Base-by-base conservation (phyloP, 2,329 filamentous ascomycete species). In the Periconia sp. region DNA sequence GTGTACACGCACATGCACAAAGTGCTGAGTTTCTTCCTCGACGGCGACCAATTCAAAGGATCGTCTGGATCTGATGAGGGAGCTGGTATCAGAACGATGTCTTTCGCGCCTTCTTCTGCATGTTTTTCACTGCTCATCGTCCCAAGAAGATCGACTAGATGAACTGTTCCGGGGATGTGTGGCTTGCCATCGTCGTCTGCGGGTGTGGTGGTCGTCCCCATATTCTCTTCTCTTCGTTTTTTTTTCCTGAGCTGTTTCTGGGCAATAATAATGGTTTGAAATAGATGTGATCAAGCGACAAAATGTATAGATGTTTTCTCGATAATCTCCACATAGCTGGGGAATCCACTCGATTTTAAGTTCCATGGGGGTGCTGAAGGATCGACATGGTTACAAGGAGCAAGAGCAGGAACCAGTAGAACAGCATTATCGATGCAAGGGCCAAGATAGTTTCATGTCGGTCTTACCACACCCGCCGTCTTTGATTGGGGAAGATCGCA, bases 1-100 rank as follows among this genome's bases (percentile, higher is more conserved):
- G 76, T 77, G 58, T 81, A 82, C n/a, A 79, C 68, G 57, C 74
- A 76, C 47, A 75, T 74, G 53, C 73, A 77, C 6, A 41, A 60
- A 8, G 68, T 23, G 58, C 58, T 46, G 50, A 66, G 40, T 53
- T 56, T 53, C 63, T 72, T 58, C 53, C 62, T 50, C 50, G 59
- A 48, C 14, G 66, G 62, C 9, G 66, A 59, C 69, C 69, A 73
- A 45, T 73, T 72, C 11, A 73, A 57, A 1, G 70, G 70, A 44
- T 73, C 70, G 50, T 73, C 68, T 6, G 70, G 68, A 47, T 72
- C 65, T 11, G 52, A 60, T 2, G 70, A 73, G 3, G 70, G 70
- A 14, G 68, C 59, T 11, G 76, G 75, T 6, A 77, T 63, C n/a
- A 78, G 65, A 9, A 78, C 70, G 17, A 78, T 74, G 41, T 77